Conservation (phyloP, 257 asterid genomes). For the Ilex asprella region DNA sequence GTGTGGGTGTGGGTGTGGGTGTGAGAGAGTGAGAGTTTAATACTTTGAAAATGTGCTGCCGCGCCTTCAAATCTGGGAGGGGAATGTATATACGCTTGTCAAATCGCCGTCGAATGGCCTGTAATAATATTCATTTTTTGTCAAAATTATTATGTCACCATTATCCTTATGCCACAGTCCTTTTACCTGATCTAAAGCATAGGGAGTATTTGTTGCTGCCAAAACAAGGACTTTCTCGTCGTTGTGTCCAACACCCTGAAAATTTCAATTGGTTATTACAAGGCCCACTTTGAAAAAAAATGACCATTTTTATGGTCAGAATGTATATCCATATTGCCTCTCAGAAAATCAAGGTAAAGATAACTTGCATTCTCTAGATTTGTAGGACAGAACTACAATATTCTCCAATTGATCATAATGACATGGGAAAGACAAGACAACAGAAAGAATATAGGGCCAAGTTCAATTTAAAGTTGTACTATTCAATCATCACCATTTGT, state of each 20-base stretch:
- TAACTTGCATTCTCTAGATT: too few species aligned
- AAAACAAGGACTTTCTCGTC: slow-evolving; percentile 98
- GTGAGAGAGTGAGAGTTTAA: slow-evolving; percentile 6
- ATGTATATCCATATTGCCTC: too few species aligned
- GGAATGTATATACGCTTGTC: slow-evolving; percentile 97
- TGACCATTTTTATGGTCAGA: too few species aligned
- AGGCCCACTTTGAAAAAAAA: neutral
- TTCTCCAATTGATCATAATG: too few species aligned
- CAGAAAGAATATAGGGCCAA: too few species aligned
- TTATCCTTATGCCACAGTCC: neutral
- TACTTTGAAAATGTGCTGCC: slow-evolving; percentile 98
- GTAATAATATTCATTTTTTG: neutral
- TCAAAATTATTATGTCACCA: neutral
- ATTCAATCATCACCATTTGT: too few species aligned
- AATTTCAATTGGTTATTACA: slow-evolving; percentile 11
- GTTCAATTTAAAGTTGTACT: too few species aligned
- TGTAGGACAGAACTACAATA: too few species aligned
- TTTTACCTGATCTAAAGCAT: slow-evolving; percentile 92
- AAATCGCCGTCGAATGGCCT: slow-evolving; percentile 95
- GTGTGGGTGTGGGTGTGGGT: too few species aligned
- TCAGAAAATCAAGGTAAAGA: too few species aligned
- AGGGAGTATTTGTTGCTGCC: slow-evolving; percentile 98
- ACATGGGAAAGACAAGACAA: too few species aligned
- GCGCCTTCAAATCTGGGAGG: slow-evolving; percentile 87
- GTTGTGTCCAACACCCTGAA: slow-evolving; percentile 93